These are phyloP conservation scores for Lasiodiplodia citricola DNA, from an alignment of 2,329 filamentous ascomycete genomes.

Conservation along the genomic window DNA sequence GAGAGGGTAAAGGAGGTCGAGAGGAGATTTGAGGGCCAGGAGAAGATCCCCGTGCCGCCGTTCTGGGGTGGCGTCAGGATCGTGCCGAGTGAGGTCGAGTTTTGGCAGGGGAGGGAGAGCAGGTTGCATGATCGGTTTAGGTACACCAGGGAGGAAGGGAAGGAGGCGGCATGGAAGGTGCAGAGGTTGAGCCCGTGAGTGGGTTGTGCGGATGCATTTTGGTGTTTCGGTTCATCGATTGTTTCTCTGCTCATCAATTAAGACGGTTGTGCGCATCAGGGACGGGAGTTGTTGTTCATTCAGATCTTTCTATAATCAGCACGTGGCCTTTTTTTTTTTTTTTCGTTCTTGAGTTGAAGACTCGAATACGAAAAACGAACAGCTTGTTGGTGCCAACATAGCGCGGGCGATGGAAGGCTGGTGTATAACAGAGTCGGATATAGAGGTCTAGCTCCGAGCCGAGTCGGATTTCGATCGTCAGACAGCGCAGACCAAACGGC, in stretches of 20 bases:
- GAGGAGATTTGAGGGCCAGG: slow-evolving; percentile 72
- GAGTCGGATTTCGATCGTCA: slow-evolving; percentile 52
- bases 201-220: background rate
- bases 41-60: slow-evolving; percentile 85
- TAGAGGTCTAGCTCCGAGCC: background rate
- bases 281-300: background rate
- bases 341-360: background rate
- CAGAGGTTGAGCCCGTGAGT: slow-evolving; percentile 74
- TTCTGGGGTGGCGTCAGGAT: slow-evolving; percentile 95
- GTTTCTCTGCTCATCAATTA: background rate
- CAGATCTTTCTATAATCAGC: background rate
- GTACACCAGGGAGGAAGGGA: slow-evolving; percentile 67
- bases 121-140: slow-evolving; percentile 92
- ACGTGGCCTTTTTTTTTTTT: background rate
- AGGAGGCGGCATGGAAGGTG: slow-evolving; percentile 65
- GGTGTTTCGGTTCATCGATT: background rate
- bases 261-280: background rate
- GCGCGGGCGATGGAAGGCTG: background rate
- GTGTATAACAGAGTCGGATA: background rate
- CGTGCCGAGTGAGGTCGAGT: slow-evolving; percentile 85
- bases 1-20: slow-evolving; percentile 78
- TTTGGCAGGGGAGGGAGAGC: slow-evolving; percentile 92
- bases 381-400: background rate
- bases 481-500: no score
- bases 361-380: background rate